Evolutionary conservation across 495 filamentous ascomycete species (phyloP).

Genomic region (Xanthoparmelia taractica): DNA sequence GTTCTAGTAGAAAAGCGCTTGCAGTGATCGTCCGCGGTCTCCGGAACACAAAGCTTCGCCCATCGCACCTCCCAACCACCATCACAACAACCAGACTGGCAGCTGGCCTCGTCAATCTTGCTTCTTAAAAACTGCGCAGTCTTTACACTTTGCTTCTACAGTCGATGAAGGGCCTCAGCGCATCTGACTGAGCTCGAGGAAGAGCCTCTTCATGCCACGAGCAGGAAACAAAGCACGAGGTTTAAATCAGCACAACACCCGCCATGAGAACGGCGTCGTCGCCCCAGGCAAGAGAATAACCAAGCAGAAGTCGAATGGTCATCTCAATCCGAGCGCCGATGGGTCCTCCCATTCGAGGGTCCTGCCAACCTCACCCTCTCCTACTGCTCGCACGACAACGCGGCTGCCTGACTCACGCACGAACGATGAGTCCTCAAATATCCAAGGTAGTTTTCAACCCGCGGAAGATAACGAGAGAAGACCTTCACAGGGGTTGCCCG

Average conservation of each 20-base stretch:
- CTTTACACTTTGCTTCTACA: background rate
- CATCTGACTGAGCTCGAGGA: slow-evolving; percentile 17
- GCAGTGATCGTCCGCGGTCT: background rate
- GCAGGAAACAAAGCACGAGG: slow-evolving; percentile 52
- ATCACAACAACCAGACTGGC: background rate
- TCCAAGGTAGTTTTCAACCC: background rate
- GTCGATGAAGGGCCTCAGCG: slow-evolving; percentile 15
- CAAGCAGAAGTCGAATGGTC: slow-evolving; percentile 57
- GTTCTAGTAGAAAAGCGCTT: background rate
- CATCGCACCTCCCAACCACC: background rate
- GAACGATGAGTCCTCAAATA: slow-evolving; percentile 18
- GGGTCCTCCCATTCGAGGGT: slow-evolving; percentile 39
- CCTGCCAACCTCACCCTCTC: slow-evolving; percentile 36
- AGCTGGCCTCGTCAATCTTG: background rate
- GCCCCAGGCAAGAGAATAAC: slow-evolving; percentile 74
- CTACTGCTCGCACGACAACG: slow-evolving; percentile 34
- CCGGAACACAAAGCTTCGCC: background rate
- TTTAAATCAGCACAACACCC: slow-evolving; percentile 59
- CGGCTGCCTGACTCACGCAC: slow-evolving; percentile 31
- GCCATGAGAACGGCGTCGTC: slow-evolving; percentile 82
- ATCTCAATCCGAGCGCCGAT: slow-evolving; percentile 51
- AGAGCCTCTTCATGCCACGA: slow-evolving; percentile 28
- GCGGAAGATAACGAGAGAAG: slow-evolving; percentile 1
- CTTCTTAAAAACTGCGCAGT: background rate
- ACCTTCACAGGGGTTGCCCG: slow-evolving; percentile 5